These are phyloP conservation scores for Setaria italica DNA, from an alignment of 202 grass and related monocot species.

Conservation along the genomic window DNA sequence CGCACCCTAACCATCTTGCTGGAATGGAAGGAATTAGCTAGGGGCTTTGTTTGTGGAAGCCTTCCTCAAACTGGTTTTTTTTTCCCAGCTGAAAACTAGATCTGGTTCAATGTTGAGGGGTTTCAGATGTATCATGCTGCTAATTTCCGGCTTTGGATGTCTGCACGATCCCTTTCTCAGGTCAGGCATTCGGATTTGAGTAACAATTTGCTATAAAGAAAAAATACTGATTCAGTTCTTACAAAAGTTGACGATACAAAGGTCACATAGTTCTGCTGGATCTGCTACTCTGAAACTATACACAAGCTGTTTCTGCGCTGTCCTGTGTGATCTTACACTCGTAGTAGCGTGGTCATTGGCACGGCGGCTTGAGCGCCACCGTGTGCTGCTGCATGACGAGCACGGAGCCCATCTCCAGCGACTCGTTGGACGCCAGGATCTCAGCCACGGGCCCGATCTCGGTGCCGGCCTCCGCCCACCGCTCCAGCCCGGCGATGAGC, in stretches of 20 bases:
- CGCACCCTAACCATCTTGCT: too few species aligned
- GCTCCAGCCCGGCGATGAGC: constrained; percentile 54
- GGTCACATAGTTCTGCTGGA: not conserved
- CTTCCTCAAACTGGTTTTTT: too few species aligned
- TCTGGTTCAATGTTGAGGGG: too few species aligned
- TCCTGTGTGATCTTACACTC: constrained; percentile 14
- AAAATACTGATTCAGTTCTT: not conserved
- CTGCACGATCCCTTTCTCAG: too few species aligned
- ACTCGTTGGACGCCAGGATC: constrained; percentile 68
- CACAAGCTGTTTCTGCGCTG: constrained; percentile 48
- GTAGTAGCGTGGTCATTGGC: constrained; percentile 10
- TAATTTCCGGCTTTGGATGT: too few species aligned
- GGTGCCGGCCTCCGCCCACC: constrained; percentile 58
- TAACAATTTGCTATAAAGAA: not conserved
- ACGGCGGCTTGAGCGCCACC: not conserved
- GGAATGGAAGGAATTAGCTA: too few species aligned
- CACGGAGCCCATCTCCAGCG: constrained; percentile 80
- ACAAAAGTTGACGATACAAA: not conserved
- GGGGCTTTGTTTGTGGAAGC: too few species aligned
- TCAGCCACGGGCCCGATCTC: constrained; percentile 72
- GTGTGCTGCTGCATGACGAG: constrained; percentile 81
- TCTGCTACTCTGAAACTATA: constrained; percentile 32
- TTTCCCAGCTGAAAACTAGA: too few species aligned
- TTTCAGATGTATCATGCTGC: too few species aligned
- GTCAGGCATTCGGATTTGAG: too few species aligned